Evolutionary conservation across 2,329 filamentous ascomycete genomes (phyloP).

Genomic region (Fusarium decemcellulare): DNA sequence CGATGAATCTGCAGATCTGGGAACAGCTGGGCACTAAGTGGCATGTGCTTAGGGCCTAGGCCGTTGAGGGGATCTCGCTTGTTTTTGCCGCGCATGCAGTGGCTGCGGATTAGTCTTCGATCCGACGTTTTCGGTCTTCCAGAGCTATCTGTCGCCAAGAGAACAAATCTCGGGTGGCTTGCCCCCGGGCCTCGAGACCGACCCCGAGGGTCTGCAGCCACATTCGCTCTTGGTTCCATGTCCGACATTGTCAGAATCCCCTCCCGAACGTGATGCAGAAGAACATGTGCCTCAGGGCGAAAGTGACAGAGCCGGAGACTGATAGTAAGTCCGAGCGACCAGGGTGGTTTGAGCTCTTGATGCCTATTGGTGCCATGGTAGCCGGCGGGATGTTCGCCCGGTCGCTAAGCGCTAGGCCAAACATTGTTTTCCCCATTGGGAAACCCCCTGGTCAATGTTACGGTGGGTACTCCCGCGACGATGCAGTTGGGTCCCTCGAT

Average conservation of each 20-base stretch:
- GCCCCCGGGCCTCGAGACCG: neutral
- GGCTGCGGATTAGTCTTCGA: neutral
- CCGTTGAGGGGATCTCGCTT: neutral
- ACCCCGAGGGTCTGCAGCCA: neutral
- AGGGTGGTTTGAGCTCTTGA: neutral
- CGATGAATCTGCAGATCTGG: neutral
- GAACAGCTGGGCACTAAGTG: neutral
- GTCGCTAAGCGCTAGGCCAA: neutral
- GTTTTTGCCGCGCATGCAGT: slow-evolving; percentile 1
- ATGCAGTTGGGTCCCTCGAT: neutral
- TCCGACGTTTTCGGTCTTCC: neutral
- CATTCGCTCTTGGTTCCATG: neutral
- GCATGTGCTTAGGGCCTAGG: neutral
- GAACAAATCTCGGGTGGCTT: neutral
- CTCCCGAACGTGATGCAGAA: neutral
- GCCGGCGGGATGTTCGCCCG: neutral
- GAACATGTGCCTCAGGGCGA: neutral
- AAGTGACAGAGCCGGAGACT: neutral
- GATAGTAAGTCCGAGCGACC: neutral
- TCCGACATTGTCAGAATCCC: neutral
- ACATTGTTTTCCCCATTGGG: neutral
- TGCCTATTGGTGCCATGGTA: neutral
- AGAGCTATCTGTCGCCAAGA: neutral
- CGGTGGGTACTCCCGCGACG: neutral
- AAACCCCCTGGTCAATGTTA: neutral